Base-by-base conservation (phyloP, 495 filamentous ascomycete genomes). In the Thermothielavioides terrestris region DNA sequence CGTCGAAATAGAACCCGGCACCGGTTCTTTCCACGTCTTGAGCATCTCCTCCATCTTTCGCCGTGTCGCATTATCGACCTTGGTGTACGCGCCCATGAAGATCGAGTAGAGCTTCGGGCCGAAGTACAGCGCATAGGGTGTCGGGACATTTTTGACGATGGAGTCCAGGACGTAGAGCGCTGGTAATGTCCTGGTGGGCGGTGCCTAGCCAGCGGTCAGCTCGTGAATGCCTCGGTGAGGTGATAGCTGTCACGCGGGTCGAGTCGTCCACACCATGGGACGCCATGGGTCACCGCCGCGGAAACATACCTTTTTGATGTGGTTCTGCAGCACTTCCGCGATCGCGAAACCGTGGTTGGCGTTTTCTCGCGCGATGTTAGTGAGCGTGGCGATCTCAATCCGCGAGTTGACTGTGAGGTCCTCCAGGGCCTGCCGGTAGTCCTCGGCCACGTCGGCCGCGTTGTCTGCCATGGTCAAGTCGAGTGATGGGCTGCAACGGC, bases 111-210 rank as follows among this genome's bases (percentile, higher is more conserved):
- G 79, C 65, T 91, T 89, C 17, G 86, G 82, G 31, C 92, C 87
- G 52, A 98, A 82, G 64, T 92, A 96, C 6, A 95, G 76, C 1
- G 89, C 94, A 68, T 97, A 98, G 40, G 92, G 94, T 1, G 89
- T 95, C 22, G 94, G 94, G 49, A 97, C 89, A 76, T 97, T 97
- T 71, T 98, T 98, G 59, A 92, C 92, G 48, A 98, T 86, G 8
- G 90, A 96, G 70, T 98, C 92, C 63, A 96, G 86, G 57, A 98
- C 84, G 72, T 97, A 98, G n/a, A 98, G 77, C 2, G 94, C 88
- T 20, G 91, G 89, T 14, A 98, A 73, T 59, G 96, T 98, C 63
- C 85, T 85, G 30, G 75, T 73, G 18, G 92, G 89, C 36, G 88
- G 80, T 35, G 82, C 85, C 91, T 98, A 74, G 31, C 12, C 12